Evolutionary conservation across 2,329 filamentous ascomycete species (phyloP).

Genomic region (Aspergillus ochraceoroseus): DNA sequence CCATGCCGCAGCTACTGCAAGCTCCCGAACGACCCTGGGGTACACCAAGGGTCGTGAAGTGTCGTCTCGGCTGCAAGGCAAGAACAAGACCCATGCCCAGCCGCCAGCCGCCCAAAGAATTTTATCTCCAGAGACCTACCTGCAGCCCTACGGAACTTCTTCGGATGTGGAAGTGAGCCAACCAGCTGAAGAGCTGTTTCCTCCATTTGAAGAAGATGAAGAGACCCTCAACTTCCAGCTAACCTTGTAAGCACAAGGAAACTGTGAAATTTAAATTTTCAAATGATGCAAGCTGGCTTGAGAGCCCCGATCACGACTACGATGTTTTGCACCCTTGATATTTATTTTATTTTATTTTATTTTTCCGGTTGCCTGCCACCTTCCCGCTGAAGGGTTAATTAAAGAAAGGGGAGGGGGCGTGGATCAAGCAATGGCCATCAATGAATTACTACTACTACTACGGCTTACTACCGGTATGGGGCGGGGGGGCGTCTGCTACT

Average conservation of each 20-base stretch:
- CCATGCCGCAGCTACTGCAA: conserved; percentile 58
- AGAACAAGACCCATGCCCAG: conserved; percentile 22
- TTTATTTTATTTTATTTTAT: conserved; percentile 13
- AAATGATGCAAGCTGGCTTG: neutral
- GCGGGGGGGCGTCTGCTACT: conserved; percentile 10
- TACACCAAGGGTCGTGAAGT: conserved; percentile 68
- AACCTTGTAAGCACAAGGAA: conserved; percentile 27
- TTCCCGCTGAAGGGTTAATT: too few relatives aligned
- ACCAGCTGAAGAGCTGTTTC: conserved; percentile 32
- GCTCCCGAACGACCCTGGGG: conserved; percentile 76
- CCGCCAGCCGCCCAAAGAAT: conserved; percentile 25
- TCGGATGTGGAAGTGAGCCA: conserved; percentile 44
- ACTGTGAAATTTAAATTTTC: conserved; percentile 5
- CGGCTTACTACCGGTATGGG: neutral
- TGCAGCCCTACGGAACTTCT: conserved; percentile 42
- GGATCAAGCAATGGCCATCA: conserved; percentile 2
- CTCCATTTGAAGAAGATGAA: conserved; percentile 38
- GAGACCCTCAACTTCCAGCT: conserved; percentile 40
- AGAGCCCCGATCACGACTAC: neutral
- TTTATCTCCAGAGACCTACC: conserved; percentile 42
- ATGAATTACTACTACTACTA: conserved; percentile 5
- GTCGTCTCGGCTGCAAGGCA: conserved; percentile 30
- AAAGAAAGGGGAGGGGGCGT: conserved; percentile 1
- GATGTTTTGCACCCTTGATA: neutral
- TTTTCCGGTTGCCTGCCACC: too few relatives aligned